Evolutionary conservation across 352 stramenopile species (phyloP).

Genomic region (Detonula confervacea): DNA sequence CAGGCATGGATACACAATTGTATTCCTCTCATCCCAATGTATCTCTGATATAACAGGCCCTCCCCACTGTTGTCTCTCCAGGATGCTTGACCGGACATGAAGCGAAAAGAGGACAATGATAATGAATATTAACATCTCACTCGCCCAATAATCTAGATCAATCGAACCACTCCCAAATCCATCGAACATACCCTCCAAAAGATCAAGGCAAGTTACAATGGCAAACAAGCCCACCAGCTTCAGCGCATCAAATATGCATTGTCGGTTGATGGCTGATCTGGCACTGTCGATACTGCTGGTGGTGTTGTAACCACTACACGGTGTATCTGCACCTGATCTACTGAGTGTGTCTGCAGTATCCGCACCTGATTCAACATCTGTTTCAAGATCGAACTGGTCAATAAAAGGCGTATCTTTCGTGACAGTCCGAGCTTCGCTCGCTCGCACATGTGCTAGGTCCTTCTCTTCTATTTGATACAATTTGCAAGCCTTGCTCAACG

Average conservation of each 20-base stretch:
- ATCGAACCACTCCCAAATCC: not conserved
- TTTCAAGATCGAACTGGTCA: not conserved
- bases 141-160: slow-evolving; percentile 8
- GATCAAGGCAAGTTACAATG: not conserved
- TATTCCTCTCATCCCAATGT: no score
- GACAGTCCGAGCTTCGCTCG: no score
- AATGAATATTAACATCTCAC: slow-evolving; percentile 3
- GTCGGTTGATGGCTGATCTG: not conserved
- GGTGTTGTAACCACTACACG: no score
- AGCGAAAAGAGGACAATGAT: slow-evolving; percentile 7
- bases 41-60: slow-evolving; percentile 9
- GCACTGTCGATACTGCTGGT: not conserved
- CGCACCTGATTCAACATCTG: not conserved
- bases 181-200: not conserved
- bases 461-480: no score
- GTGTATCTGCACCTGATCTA: no score
- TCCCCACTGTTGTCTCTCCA: not conserved
- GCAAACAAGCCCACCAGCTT: slow-evolving; percentile 4
- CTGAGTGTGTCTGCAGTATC: no score
- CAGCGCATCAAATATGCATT: slow-evolving; percentile 9
- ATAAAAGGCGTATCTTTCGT: not conserved
- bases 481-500: no score
- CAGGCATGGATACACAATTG: no score
- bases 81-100: slow-evolving; percentile 4
- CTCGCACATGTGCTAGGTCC: no score